phyloP scores from a whole-genome alignment of 1,284 basidiomycete genomes.

The Leccinum laetum region DNA sequence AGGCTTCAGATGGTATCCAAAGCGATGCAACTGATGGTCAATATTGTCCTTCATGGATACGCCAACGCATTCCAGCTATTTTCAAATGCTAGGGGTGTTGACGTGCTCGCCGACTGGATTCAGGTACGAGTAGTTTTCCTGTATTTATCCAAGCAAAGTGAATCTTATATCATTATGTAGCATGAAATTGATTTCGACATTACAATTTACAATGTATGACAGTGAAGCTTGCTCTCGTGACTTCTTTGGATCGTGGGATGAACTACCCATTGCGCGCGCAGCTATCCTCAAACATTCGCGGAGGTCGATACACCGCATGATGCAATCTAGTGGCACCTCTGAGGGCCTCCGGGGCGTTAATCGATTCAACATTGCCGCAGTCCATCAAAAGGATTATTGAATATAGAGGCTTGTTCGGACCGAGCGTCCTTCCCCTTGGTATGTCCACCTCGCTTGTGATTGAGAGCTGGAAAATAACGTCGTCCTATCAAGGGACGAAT shows the following conservation, averaged over 20 bases:
- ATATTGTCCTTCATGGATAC: constrained; percentile 82
- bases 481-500: constrained; percentile 74
- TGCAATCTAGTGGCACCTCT: constrained; percentile 70
- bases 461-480: constrained; percentile 7
- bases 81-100: constrained; percentile 52
- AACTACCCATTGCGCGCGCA: constrained; percentile 63
- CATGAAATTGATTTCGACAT: constrained; percentile 74
- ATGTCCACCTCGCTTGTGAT: constrained; percentile 10
- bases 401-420: constrained; percentile 82
- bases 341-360: too few species aligned
- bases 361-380: too few species aligned
- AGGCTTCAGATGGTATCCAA: constrained; percentile 79
- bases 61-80: constrained; percentile 89
- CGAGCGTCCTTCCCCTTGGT: constrained; percentile 85
- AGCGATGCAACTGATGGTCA: constrained; percentile 91
- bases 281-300: constrained; percentile 89
- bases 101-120: too few species aligned
- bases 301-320: constrained; percentile 94
- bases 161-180: constrained; percentile 36
- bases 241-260: constrained; percentile 42
- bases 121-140: constrained; percentile 40
- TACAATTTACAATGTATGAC: constrained; percentile 43
- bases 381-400: constrained; percentile 47
- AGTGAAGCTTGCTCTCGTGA: constrained; percentile 21
- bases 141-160: background rate